Base-by-base conservation (phyloP, 2,329 filamentous ascomycete genomes). In the Aspergillus sergii region DNA sequence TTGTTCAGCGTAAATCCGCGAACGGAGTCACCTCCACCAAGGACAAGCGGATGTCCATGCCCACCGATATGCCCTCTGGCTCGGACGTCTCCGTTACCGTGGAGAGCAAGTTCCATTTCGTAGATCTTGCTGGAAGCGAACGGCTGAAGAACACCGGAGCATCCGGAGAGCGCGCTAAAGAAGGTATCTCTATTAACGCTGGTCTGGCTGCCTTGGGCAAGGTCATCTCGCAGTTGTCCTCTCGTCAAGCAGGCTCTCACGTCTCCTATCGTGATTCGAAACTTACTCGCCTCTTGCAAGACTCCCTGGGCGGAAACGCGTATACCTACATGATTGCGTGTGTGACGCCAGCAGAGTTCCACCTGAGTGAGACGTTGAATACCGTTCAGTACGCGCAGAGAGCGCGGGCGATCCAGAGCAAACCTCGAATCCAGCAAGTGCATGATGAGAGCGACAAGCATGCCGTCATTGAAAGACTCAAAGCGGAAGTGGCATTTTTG, bases 291-390 rank as follows among this genome's bases (percentile, higher is more conserved):
- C 84, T 99, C 28, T 86, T 99, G 21, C 95, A 99, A 82, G 95
- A 99, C 79, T 99, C 95, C 0, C 85, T 99, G 6, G 95, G 95
- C 62, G 95, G 95, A 5, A 98, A 96, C 75, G 95, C 95, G 41
- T 96, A 97, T 75, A 99, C 95, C 0, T 99, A 98, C 81, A 98
- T 99, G 95, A 95, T 99, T 80, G 95, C 95, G 10, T 99, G 95
- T 79, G 94, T 99, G 34, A 99, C 94, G 1, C 94, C 94, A 0
- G 93, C 94, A 16, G 94, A 97, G 76, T 99, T 99, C 75, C 95
- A 99, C 76, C 83, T 99, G 51, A 98, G 94, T 80, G 95, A 99
- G 80, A 98, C 96, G 0, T 83, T 99, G 62, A 99, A 99, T 77
- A 99, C 95, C 0, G 92, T 99, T 26, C 92, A 97, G 77, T 99